phyloP scores from a whole-genome alignment of 768 basidiomycete species.

The Boletus rubescentipes region DNA sequence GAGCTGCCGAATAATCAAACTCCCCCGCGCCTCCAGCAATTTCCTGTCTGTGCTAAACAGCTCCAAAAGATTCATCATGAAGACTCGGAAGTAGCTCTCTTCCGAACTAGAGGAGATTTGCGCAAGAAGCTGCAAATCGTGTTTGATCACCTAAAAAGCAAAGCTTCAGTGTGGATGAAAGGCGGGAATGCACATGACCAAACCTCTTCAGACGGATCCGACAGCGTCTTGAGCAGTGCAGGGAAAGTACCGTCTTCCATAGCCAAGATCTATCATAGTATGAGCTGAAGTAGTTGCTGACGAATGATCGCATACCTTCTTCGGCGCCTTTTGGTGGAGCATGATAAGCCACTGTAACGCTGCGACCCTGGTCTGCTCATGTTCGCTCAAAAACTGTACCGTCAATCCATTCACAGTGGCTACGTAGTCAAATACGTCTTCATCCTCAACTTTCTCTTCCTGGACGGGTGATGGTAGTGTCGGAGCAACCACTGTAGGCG shows the following conservation, averaged over 20 bases:
- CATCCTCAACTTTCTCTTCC: constrained; percentile 49
- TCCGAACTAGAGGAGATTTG: constrained; percentile 97
- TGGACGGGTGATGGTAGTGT: constrained; percentile 28
- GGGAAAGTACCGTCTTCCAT: constrained; percentile 98
- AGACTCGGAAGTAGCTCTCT: constrained; percentile 91
- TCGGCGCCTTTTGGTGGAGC: constrained; percentile 97
- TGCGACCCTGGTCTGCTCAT: constrained; percentile 93
- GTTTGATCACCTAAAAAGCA: constrained; percentile 78
- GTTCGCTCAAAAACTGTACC: constrained; percentile 92
- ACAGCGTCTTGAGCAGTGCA: constrained; percentile 90
- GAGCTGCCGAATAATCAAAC: constrained; percentile 92
- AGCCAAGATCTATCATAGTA: constrained; percentile 68
- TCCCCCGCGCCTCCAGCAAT: constrained; percentile 87
- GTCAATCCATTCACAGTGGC: constrained; percentile 91
- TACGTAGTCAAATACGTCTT: constrained; percentile 87
- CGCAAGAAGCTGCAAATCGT: constrained; percentile 91
- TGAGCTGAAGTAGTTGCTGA: not conserved
- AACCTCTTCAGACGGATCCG: constrained; percentile 95
- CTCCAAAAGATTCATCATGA: constrained; percentile 93
- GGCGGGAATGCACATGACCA: constrained; percentile 6
- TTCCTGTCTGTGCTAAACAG: constrained; percentile 93
- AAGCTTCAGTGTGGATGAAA: not conserved
- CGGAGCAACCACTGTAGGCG: constrained; percentile 32
- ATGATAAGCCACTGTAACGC: constrained; percentile 98
- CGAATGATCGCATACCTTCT: constrained; percentile 57